These are phyloP conservation scores for Malus orientalis DNA, from an alignment of 306 rosid genomes.

Conservation along the genomic window DNA sequence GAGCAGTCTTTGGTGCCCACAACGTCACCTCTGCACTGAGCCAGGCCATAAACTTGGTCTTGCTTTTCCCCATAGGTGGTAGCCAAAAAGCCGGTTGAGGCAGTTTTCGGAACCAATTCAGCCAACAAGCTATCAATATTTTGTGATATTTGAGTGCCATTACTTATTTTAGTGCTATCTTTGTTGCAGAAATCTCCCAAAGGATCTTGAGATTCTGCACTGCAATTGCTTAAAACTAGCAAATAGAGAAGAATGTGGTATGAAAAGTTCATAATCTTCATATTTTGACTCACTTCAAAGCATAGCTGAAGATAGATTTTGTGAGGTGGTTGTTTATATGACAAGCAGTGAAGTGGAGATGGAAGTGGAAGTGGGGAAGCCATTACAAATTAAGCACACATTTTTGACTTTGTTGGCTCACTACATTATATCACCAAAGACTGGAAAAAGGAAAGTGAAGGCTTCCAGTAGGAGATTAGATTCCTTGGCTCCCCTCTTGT, in stretches of 20 bases:
- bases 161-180: slow-evolving; percentile 20
- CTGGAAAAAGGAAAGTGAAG: background rate
- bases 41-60: slow-evolving; percentile 47
- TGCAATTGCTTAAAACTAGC: slow-evolving; percentile 26
- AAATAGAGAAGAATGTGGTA: slow-evolving; percentile 21
- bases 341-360: background rate
- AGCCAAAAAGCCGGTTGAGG: slow-evolving; percentile 33
- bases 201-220: slow-evolving; percentile 38
- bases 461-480: background rate
- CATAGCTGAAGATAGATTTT: background rate
- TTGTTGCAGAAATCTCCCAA: slow-evolving; percentile 43
- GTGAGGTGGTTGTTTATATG: background rate
- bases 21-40: slow-evolving; percentile 66
- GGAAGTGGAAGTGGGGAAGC: background rate
- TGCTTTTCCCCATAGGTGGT: slow-evolving; percentile 27
- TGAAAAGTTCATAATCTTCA: slow-evolving; percentile 12
- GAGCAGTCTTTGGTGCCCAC: slow-evolving; percentile 47
- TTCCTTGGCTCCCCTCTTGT: background rate
- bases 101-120: slow-evolving; percentile 32
- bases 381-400: background rate
- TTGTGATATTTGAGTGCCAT: slow-evolving; percentile 27
- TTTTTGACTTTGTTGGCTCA: background rate
- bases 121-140: slow-evolving; percentile 40
- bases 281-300: background rate
- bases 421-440: background rate